A percentile compares a stretch with the other conserved stretches of the same genome.
These are phyloP conservation scores for Boletus rubropictus DNA, from an alignment of 768 basidiomycete species.

Conservation along the genomic window DNA sequence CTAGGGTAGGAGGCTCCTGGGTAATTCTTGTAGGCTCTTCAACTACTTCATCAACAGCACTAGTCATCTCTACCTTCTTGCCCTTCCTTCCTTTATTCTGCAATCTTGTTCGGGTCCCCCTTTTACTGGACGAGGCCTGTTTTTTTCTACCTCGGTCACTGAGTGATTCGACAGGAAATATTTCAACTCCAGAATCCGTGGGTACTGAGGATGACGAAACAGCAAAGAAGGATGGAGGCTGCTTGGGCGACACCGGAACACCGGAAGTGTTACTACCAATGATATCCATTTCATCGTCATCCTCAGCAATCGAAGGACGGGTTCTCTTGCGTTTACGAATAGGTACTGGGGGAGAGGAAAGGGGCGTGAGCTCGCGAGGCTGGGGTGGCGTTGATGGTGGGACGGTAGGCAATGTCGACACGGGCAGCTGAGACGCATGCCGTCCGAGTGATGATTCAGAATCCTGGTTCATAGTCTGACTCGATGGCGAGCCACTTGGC, in stretches of 20 bases:
- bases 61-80: conserved; percentile 18
- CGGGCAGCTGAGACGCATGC: conserved; percentile 29
- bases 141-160: conserved; percentile 11
- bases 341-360: conserved; percentile 20
- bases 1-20: conserved; percentile 1
- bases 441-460: conserved; percentile 33
- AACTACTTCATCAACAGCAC: conserved; percentile 7
- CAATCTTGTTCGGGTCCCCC: conserved; percentile 19
- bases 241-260: conserved; percentile 9
- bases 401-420: conserved; percentile 28
- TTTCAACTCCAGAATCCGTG: conserved; percentile 26
- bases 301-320: conserved; percentile 2
- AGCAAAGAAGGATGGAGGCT: conserved; percentile 44
- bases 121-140: conserved; percentile 12
- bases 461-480: conserved; percentile 2
- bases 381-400: conserved; percentile 22
- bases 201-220: conserved; percentile 37
- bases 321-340: conserved; percentile 26
- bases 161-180: conserved; percentile 10
- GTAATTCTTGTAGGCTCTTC: conserved; percentile 3
- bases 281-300: conserved; percentile 16
- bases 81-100: conserved; percentile 25
- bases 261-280: background rate
- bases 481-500: conserved; percentile 17
- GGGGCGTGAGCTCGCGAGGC: conserved; percentile 20